phyloP scores from a whole-genome alignment of 768 basidiomycete species.

The Boletus speciosus region DNA sequence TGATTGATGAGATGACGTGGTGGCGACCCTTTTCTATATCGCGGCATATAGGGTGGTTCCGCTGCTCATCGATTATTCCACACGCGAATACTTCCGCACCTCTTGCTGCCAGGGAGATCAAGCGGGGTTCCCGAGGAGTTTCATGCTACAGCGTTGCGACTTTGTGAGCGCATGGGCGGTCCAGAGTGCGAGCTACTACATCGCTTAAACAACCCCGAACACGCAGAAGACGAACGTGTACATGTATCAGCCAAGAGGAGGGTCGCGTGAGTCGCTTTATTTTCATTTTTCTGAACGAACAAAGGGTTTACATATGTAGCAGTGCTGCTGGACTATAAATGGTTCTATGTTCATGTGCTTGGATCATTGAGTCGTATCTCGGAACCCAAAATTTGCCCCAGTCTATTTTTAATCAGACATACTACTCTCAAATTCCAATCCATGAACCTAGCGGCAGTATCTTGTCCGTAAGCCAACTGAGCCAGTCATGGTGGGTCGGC shows the following conservation, averaged over 20 bases:
- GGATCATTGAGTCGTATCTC: conserved; percentile 6
- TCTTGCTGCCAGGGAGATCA: conserved; percentile 26
- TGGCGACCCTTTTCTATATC: conserved; percentile 2
- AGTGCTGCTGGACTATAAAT: conserved; percentile 19
- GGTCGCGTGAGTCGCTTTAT: conserved; percentile 20
- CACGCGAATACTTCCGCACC: conserved; percentile 34
- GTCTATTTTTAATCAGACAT: conserved; percentile 11
- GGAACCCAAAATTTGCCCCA: conserved; percentile 2
- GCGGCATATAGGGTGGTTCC: conserved; percentile 28
- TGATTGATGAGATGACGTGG: neutral
- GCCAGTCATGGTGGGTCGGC: neutral
- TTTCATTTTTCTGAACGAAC: neutral
- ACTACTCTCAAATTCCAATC: neutral
- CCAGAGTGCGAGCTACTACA: conserved; percentile 19
- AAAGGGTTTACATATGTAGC: neutral
- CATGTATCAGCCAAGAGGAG: conserved; percentile 14
- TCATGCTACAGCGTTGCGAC: conserved; percentile 21
- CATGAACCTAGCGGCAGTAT: neutral
- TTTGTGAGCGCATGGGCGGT: conserved; percentile 33
- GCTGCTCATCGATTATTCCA: conserved; percentile 33
- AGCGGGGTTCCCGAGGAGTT: conserved; percentile 31
- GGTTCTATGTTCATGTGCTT: neutral
- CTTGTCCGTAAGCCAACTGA: neutral
- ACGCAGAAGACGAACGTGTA: conserved; percentile 4
- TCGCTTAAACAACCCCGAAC: neutral